Evolutionary conservation across 2,329 filamentous ascomycete genomes (phyloP), one percentile per base, ranked within the genome.

Genomic region (Neoascochyta sp.): DNA sequence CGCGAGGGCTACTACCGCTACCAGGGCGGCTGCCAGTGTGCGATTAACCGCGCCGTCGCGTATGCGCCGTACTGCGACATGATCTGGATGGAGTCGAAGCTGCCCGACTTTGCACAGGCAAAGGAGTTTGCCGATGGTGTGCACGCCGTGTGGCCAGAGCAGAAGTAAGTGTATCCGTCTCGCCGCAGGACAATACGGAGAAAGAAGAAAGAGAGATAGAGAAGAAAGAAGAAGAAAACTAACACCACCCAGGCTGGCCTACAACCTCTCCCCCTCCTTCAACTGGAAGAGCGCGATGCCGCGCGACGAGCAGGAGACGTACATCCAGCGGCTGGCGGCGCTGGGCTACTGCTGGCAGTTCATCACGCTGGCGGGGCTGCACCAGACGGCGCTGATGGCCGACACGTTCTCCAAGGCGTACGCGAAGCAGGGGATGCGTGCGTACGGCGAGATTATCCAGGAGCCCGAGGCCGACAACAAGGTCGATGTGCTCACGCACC

Each of bases 341-440:
- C 78, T 98, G 27, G 92, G 92, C 43, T 98, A 98, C 78, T 94
- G 87, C 78, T 98, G 92, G 92, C 92, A 98, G 68, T 98, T 98
- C 75, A 98, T 98, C 73, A 98, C 92, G n/a, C 79, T 98, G 25
- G 92, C 90, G 4, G 92, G 92, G 49, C 76, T 98, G 60, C 92
- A 98, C 74, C 94, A 87, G 41, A 95, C 87, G 4, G 92, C 90
- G 20, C 78, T 98, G 30, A 93, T 95, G 69, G 83, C 82, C 55
- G 80, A 96, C 68, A 80, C 82, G 43, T 98, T 98, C 68, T 81
- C 87, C 38, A 78, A 80, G 60, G 86, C 86, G 27, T 98, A 85
- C 64, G 75, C 83, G 34, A 71, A 78, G 63, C 71, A 83, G 38
- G 90, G 90, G 34, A 98, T 98, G 90, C 81, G 89, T 34, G 92